Base-by-base conservation (phyloP, 768 basidiomycete genomes). In the Kwoniella mangroviensis region DNA sequence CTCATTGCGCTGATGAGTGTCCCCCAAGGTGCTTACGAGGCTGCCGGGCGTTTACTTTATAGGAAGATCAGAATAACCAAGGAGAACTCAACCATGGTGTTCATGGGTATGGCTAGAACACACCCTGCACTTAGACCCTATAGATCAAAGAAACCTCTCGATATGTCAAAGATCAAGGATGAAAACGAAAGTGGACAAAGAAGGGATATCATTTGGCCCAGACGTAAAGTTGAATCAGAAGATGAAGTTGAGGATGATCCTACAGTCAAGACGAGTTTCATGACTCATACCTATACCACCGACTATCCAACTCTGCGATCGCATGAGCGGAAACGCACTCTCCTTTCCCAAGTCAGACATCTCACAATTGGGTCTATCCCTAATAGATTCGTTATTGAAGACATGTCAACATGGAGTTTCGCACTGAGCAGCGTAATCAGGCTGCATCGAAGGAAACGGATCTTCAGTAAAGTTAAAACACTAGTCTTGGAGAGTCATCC, bases 51-150 rank as follows among this genome's bases (percentile, higher is more conserved):
- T 4, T 24, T 49, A 57, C 11, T 60, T 17, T 67, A 67, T 54
- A 45, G 60, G 21, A 17, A 12, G 4, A 53, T 59, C 42, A 61
- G 26, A 4, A 60, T 67, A 57, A 59, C 66, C 21, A 52, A 22
- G 19, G 45, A 67, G 26, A 67, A 67, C 26, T 26, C 53, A n/a
- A 10, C 24, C 2, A 67, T 21, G 42, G 3, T 65, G 13, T 52
- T 65, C 42, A 22, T 43, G 41, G 65, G 65, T 21, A 3, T 57
- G 13, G 9, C 65, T 26, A 41, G 19, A 11, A 58, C 21, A 24
- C 22, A 22, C 28, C 65, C 42, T 24, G 7, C 9, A 9, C 24
- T 12, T 24, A 26, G 24, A 21, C 15, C 43, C 19, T 26, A 21
- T 19, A 41, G 15, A n/a, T 13, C 41, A 43, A n/a, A 40, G 26